Evolutionary conservation across 73 alveolate genomes (phyloP).

Genomic region (Paramecium pentaurelia): DNA sequence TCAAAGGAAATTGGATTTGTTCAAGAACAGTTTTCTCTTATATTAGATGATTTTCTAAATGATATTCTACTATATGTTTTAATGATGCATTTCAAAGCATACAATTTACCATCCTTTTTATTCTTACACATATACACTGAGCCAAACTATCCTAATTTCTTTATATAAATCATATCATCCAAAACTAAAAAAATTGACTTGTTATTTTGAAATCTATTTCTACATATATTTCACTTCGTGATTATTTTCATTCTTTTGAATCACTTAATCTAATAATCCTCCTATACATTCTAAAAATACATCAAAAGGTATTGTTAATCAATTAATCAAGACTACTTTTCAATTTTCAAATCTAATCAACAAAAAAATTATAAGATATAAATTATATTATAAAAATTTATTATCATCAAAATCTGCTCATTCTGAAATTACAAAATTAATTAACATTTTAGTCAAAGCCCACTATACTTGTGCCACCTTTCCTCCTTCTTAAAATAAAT

Average conservation of each 20-base stretch:
- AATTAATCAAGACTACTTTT: too few relatives aligned
- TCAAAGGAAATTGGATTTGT: conserved; percentile 69
- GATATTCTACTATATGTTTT: conserved; percentile 61
- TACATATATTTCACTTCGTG: conserved; percentile 57
- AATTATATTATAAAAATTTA: too few relatives aligned
- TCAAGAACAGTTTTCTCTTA: conserved; percentile 69
- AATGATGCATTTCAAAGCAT: conserved; percentile 69
- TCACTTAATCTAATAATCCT: conserved; percentile 56
- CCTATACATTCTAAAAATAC: conserved; percentile 55
- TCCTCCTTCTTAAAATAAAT: conserved; percentile 65
- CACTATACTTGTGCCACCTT: neutral
- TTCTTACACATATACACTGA: conserved; percentile 58
- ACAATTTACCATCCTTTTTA: conserved; percentile 41
- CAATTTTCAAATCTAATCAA: too few relatives aligned
- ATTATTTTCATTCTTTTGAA: conserved; percentile 47
- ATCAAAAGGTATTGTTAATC: neutral
- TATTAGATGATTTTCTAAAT: conserved; percentile 44
- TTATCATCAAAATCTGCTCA: too few relatives aligned
- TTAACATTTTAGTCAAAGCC: too few relatives aligned
- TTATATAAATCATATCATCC: conserved; percentile 51
- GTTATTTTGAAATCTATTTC: neutral
- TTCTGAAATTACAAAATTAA: too few relatives aligned
- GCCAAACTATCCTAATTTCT: conserved; percentile 66
- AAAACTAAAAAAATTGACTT: neutral
- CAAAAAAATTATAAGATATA: too few relatives aligned